Percentiles rank a stretch among this genome's conserved stretches.
phyloP scores from a whole-genome alignment of 1,284 basidiomycete genomes.

The Wolfiporia cocos region DNA sequence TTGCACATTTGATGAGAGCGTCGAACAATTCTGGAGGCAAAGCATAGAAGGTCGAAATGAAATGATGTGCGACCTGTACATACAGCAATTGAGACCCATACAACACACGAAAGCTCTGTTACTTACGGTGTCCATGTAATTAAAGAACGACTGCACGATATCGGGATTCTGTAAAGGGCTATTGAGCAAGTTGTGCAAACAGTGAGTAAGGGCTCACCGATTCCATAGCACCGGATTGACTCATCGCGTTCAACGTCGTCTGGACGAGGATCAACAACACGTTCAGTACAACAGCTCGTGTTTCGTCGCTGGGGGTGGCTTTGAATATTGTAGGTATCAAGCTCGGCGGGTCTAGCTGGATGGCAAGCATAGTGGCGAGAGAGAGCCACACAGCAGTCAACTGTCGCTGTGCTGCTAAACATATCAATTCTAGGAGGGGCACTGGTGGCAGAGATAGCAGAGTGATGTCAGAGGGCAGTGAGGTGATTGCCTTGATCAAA shows the following conservation, averaged over 20 bases:
- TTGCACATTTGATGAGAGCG: constrained; percentile 67
- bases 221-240: constrained; percentile 61
- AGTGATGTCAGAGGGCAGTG: constrained; percentile 65
- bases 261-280: constrained; percentile 57
- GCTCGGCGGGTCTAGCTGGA: constrained; percentile 72
- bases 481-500: constrained; percentile 76
- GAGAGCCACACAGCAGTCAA: constrained; percentile 82
- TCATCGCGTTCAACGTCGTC: constrained; percentile 51
- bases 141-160: constrained; percentile 84
- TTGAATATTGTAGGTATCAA: constrained; percentile 38
- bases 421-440: constrained; percentile 75
- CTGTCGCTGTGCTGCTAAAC: constrained; percentile 65
- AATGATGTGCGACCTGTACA: constrained; percentile 64
- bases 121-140: constrained; percentile 65
- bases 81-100: constrained; percentile 1
- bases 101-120: neutral
- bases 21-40: constrained; percentile 64
- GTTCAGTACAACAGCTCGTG: constrained; percentile 40
- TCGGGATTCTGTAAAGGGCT: constrained; percentile 64
- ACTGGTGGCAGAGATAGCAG: constrained; percentile 74
- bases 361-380: constrained; percentile 70
- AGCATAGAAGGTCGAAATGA: constrained; percentile 63
- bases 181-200: neutral
- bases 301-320: constrained; percentile 33
- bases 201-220: constrained; percentile 40